Evolutionary conservation across 257 asterid species (phyloP), one percentile per base, ranked within the genome.

Genomic region (Thymus mandschuricus): DNA sequence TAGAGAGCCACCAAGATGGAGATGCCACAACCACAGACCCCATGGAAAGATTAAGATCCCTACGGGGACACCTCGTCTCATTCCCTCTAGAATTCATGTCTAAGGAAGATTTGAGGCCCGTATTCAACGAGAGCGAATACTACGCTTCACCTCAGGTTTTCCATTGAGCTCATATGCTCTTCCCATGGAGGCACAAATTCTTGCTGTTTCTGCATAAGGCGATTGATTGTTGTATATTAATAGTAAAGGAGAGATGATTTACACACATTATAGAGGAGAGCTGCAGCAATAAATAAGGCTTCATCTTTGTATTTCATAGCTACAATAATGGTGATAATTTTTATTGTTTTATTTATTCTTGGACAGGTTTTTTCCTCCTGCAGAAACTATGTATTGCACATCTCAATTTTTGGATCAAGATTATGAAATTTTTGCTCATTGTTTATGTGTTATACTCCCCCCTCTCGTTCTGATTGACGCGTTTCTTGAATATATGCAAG

Each of bases 141-240:
- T 93, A 93, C 69, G 97, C 98, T 1, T 91, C 98, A 0, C 76
- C 97, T 48, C 99, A 94, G 75, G 99, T 94, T 68, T 94, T 94
- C 70, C 99, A 94, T 66, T 94, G 63, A 81, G 50, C 21, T 38
- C 49, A n/a, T 38, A 38, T 38, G 41, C 41, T 38, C 41, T 38
- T 38, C 6, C 64, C 2, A 5, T 76, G 15, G 55, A 45, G 54
- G 43, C 52, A 15, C 49, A 58, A 12, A 41, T 64, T n/a, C 49
- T 35, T 58, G 29, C 70, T 43, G 34, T 44, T 59, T 64, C 41
- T 40, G 46, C 43, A 43, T 63, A 69, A 33, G 60, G 50, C 12
- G 48, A 27, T 64, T 59, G 48, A 27, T 64, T 59, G 75, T 60
- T 81, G 76, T 81, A 67, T 64, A 57, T 56, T 54, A 73, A 52